Base-by-base conservation (phyloP, 495 filamentous ascomycete species). In the Aspergillus wentii region DNA sequence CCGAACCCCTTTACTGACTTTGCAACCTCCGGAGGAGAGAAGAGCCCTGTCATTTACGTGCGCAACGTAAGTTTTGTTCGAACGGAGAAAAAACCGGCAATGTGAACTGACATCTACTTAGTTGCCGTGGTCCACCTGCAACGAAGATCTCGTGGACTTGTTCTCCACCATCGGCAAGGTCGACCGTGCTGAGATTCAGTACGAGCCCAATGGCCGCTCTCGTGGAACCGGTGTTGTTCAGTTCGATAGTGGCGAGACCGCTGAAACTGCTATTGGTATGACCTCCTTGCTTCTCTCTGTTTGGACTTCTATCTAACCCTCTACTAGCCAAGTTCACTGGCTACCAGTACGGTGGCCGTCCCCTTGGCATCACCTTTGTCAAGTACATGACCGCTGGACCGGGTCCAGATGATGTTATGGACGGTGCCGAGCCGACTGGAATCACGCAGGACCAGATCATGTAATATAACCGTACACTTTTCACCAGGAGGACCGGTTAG, bases 151-250 rank as follows among this genome's bases (percentile, higher is more conserved):
- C 4, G 76, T 96, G 31, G 92, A 98, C 54, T 75, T 98, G 10
- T 98, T 98, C 75, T 88, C 83, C 19, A 98, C 92, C 5, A 97
- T 98, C 56, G 92, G 91, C 30, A 95, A 95, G 64, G 92, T 98
- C 44, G 89, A 95, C 49, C 88, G 88, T 48, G 92, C 92, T 8
- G 94, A 97, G 68, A 97, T 97, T 33, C 94, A 98, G 66, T 97
- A 97, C 54, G 94, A 97, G 54, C 85, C 86, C 6, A 95, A 94
- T 54, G 91, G 92, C 31, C 88, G 92, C 48, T 97, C 94, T 36
- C 83, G 88, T 40, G 92, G 92, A 33, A 94, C 86, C 32, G 92
- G 92, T 56, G 92, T 98, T 29, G 94, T 98, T 35, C 79, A 91
- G 44, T 97, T 98, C 56, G 86, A 94, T 48, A 80, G 61, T 28